Conservation (phyloP, 352 stramenopile species). For the Globisporangium abappressorium region DNA sequence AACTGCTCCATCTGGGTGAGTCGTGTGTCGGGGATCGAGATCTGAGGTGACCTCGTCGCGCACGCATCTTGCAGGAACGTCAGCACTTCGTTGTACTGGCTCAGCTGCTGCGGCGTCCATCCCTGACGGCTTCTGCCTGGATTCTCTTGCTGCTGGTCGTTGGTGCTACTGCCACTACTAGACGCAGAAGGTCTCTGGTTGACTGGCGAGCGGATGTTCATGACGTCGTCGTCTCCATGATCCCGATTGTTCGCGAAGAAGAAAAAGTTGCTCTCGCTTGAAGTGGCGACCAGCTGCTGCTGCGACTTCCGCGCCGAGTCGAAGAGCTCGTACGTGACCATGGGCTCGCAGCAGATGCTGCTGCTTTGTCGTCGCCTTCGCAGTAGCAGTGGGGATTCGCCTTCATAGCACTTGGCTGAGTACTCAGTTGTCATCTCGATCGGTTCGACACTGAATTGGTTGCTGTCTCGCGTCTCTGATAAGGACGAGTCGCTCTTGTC, state of each 20-base stretch:
- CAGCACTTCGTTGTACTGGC: slow-evolving; percentile 40
- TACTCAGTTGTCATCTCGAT: not conserved
- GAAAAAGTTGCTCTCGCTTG: not conserved
- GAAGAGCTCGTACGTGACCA: slow-evolving; percentile 39
- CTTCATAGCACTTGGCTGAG: not conserved
- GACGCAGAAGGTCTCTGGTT: not conserved
- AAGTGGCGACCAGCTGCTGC: not conserved
- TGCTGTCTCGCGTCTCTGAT: not conserved
- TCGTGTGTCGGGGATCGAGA: slow-evolving; percentile 31
- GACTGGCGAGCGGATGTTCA: slow-evolving; percentile 35
- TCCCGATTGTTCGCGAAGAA: slow-evolving; percentile 11
- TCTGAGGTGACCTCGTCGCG: slow-evolving; percentile 21
- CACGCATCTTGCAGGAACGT: slow-evolving; percentile 37
- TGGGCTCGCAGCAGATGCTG: slow-evolving; percentile 32
- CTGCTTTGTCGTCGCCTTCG: not conserved
- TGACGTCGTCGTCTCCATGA: slow-evolving; percentile 29
- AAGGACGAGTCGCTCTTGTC: not conserved
- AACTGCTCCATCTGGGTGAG: slow-evolving; percentile 47
- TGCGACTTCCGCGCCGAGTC: slow-evolving; percentile 23
- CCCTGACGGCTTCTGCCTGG: not conserved
- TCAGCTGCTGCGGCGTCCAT: slow-evolving; percentile 42
- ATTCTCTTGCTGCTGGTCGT: not conserved
- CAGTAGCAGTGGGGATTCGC: not conserved
- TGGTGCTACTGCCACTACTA: not conserved
- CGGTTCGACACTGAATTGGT: slow-evolving; percentile 1